These are phyloP conservation scores for Breviolum minutum DNA, from an alignment of 73 alveolate species.

Conservation along the genomic window DNA sequence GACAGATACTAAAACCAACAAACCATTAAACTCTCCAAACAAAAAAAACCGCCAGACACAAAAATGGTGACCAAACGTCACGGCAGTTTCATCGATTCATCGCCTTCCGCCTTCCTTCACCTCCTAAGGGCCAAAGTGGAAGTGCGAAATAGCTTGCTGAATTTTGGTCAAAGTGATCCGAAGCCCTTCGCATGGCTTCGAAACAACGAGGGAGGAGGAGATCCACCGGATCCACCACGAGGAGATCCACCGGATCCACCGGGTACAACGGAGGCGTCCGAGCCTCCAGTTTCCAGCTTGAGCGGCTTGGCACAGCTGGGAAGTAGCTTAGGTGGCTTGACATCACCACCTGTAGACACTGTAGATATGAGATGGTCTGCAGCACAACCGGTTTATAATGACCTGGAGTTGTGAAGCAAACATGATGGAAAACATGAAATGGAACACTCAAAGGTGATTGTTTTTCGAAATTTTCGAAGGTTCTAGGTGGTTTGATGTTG, in stretches of 20 bases:
- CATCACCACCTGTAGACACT: neutral
- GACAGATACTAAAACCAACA: too few relatives aligned
- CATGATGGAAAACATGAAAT: neutral
- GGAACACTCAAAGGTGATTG: neutral
- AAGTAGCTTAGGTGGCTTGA: slow-evolving; percentile 62
- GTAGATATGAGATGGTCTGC: slow-evolving; percentile 10
- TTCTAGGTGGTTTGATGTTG: neutral
- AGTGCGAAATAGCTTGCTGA: slow-evolving; percentile 14
- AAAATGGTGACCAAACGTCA: too few relatives aligned
- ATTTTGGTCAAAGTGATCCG: neutral
- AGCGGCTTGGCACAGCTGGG: slow-evolving; percentile 60
- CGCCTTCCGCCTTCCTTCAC: too few relatives aligned
- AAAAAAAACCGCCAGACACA: too few relatives aligned
- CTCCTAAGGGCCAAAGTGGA: neutral
- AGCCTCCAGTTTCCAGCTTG: neutral
- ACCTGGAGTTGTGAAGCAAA: slow-evolving; percentile 5
- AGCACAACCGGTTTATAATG: slow-evolving; percentile 61
- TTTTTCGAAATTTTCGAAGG: too few relatives aligned
- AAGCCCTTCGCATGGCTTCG: slow-evolving; percentile 25
- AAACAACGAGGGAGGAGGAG: neutral
- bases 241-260: too few relatives aligned
- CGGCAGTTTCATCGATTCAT: too few relatives aligned
- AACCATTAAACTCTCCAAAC: too few relatives aligned
- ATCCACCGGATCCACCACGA: neutral
- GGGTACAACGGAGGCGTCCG: too few relatives aligned